phyloP scores from a whole-genome alignment of 306 rosid species.

The Styphnolobium japonicum region DNA sequence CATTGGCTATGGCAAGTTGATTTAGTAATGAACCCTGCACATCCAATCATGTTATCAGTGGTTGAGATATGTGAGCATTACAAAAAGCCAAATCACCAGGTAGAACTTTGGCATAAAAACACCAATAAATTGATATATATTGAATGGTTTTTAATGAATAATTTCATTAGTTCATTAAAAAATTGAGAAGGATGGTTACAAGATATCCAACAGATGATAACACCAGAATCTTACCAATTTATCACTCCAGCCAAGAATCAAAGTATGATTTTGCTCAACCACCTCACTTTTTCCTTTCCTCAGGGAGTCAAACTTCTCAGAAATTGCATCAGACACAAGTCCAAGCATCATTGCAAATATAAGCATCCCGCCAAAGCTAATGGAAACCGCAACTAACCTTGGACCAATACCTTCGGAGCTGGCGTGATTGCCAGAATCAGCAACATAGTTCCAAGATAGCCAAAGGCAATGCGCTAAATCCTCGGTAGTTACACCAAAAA shows the following conservation, averaged over 20 bases:
- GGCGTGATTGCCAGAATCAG: conserved; percentile 89
- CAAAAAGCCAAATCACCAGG: not conserved
- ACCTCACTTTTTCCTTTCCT: conserved; percentile 95
- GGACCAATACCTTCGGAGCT: conserved; percentile 65
- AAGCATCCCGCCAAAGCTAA: conserved; percentile 95
- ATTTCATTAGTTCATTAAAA: not conserved
- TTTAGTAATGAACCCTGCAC: conserved; percentile 81
- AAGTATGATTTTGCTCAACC: conserved; percentile 82
- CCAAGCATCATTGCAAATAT: conserved; percentile 99
- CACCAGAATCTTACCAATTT: conserved; percentile 56
- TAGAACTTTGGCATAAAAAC: not conserved
- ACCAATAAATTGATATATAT: not conserved
- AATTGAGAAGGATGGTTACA: not conserved
- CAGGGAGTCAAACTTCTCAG: conserved; percentile 85
- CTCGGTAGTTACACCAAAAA: conserved; percentile 77
- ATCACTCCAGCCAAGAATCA: conserved; percentile 96
- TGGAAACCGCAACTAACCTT: conserved; percentile 83
- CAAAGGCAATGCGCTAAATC: conserved; percentile 71
- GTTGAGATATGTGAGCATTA: not conserved
- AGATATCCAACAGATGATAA: conserved; percentile 4
- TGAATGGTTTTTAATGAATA: not conserved
- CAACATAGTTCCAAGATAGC: conserved; percentile 90
- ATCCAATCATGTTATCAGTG: conserved; percentile 14
- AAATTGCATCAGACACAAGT: conserved; percentile 86
- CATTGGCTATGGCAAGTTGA: conserved; percentile 91